A percentile compares a stretch with the other conserved stretches of the same genome.
phyloP scores from a whole-genome alignment of 106 monocot genomes.

The Dendrobium catenatum region DNA sequence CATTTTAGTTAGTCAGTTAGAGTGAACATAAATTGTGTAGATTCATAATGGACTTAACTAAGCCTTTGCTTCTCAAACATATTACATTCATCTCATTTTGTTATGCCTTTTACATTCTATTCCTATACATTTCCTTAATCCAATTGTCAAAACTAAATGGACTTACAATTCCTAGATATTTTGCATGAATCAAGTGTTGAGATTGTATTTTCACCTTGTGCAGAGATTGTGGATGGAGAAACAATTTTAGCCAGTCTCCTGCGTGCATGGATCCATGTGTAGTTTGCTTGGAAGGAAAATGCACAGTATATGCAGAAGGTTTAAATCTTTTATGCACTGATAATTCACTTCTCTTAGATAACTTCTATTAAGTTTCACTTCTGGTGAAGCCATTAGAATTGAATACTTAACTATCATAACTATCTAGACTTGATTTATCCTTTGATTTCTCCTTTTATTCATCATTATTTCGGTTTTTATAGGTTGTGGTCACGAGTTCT shows the following conservation, averaged over 20 bases:
- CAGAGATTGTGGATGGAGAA: constrained; percentile 70
- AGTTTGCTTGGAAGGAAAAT: constrained; percentile 77
- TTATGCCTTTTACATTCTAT: neutral
- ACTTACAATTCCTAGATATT: neutral
- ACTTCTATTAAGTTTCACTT: neutral
- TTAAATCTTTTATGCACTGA: neutral
- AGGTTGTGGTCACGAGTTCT: constrained; percentile 86
- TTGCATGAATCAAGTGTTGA: neutral
- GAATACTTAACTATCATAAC: too few relatives aligned
- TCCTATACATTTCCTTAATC: neutral
- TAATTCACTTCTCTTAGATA: neutral
- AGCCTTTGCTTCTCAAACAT: neutral
- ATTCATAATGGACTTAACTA: neutral
- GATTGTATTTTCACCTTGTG: neutral
- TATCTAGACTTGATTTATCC: too few relatives aligned
- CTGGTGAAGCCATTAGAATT: too few relatives aligned
- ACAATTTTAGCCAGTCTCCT: constrained; percentile 31
- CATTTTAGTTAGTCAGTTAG: too few relatives aligned
- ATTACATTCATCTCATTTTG: neutral
- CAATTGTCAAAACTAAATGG: neutral
- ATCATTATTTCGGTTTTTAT: neutral
- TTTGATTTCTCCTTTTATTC: neutral
- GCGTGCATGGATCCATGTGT: constrained; percentile 67
- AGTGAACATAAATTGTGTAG: neutral
- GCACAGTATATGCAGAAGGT: constrained; percentile 78